Conservation (phyloP, 208 protist genomes). For the Acanthamoeba triangularis region DNA sequence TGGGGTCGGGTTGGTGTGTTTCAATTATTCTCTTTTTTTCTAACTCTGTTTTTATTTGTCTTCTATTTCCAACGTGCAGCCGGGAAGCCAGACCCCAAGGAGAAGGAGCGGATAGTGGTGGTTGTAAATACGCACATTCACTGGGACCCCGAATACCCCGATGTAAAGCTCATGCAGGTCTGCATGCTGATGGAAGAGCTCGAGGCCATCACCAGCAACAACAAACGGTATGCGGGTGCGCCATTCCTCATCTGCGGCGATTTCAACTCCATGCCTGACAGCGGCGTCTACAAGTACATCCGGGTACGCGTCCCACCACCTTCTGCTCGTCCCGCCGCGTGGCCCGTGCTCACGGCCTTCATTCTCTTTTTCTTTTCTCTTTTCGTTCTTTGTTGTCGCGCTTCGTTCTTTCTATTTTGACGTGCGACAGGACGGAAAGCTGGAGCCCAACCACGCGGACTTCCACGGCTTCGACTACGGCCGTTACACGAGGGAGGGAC, state of each 20-base stretch:
- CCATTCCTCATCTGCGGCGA: slow-evolving; percentile 85
- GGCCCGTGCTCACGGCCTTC: no score
- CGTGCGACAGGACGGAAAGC: slow-evolving; percentile 7
- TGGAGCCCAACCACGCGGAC: slow-evolving; percentile 41
- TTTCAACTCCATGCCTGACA: slow-evolving; percentile 86
- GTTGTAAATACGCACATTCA: slow-evolving; percentile 86
- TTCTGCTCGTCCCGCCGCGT: no score
- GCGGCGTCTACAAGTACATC: slow-evolving; percentile 64
- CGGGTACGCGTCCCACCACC: no score
- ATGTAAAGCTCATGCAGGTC: slow-evolving; percentile 87
- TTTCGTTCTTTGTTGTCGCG: neutral
- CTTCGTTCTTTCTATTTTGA: neutral
- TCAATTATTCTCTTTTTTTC: neutral
- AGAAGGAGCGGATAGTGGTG: slow-evolving; percentile 33
- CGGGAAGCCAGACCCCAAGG: slow-evolving; percentile 20
- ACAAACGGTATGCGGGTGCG: slow-evolving; percentile 22
- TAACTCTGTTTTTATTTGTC: no score
- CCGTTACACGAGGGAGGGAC: slow-evolving; percentile 35
- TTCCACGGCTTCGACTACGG: slow-evolving; percentile 51
- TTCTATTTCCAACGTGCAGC: no score
- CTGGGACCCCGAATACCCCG: slow-evolving; percentile 85
- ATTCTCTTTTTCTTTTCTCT: no score
- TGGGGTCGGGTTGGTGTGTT: no score
- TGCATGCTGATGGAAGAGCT: slow-evolving; percentile 82
- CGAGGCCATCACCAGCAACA: slow-evolving; percentile 37